Percentiles rank a stretch among this genome's conserved stretches.
Evolutionary conservation across 768 basidiomycete species (phyloP).

Genomic region (Pisolithus orientalis): DNA sequence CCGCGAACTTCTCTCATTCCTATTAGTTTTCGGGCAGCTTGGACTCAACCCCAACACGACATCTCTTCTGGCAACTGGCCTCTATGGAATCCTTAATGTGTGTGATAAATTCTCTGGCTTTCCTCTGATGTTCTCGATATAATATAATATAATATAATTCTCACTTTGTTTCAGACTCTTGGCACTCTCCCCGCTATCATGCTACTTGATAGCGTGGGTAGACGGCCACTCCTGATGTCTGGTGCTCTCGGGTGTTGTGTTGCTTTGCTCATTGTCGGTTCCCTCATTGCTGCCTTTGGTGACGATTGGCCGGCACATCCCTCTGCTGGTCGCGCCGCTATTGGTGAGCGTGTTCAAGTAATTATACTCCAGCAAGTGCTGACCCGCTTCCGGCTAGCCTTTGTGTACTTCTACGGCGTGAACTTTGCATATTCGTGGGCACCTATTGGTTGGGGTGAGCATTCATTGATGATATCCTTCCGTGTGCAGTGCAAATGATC

Average conservation of each 20-base stretch:
- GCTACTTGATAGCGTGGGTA: slow-evolving; percentile 33
- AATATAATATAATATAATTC: neutral
- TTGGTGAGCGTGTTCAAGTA: slow-evolving; percentile 20
- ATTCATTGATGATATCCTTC: neutral
- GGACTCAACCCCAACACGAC: slow-evolving; percentile 35
- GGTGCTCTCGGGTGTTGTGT: slow-evolving; percentile 31
- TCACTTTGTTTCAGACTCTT: slow-evolving; percentile 19
- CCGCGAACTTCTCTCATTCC: slow-evolving; percentile 10
- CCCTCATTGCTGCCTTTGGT: slow-evolving; percentile 23
- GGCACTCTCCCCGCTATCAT: slow-evolving; percentile 32
- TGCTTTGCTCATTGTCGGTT: slow-evolving; percentile 23
- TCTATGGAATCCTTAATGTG: slow-evolving; percentile 32
- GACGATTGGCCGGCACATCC: slow-evolving; percentile 24
- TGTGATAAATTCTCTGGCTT: neutral
- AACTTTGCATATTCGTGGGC: slow-evolving; percentile 32
- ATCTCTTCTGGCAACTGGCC: slow-evolving; percentile 36
- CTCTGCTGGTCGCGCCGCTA: slow-evolving; percentile 21
- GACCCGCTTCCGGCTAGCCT: slow-evolving; percentile 21
- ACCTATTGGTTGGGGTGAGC: slow-evolving; percentile 23
- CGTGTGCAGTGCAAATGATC: slow-evolving; percentile 4
- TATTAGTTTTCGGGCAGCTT: slow-evolving; percentile 33
- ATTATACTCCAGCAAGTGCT: slow-evolving; percentile 7
- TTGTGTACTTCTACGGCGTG: slow-evolving; percentile 34
- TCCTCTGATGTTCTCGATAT: neutral
- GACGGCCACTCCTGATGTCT: slow-evolving; percentile 34